A percentile compares a stretch with the other conserved stretches of the same genome.
phyloP scores from a whole-genome alignment of 1,284 basidiomycete species.

The Ceratobasidium sp. region DNA sequence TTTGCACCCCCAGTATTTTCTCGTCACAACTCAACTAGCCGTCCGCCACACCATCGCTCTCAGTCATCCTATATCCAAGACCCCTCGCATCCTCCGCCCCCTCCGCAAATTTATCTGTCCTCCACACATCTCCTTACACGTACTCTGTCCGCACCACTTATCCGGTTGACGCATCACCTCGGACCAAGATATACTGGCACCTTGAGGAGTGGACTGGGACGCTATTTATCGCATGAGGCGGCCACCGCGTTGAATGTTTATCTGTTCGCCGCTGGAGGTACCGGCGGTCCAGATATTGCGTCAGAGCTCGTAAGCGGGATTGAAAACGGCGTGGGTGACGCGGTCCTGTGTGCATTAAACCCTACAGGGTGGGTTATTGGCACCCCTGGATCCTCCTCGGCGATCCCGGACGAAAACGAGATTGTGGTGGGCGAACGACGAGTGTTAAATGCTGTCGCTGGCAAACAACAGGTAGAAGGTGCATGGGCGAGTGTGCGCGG shows the following conservation, averaged over 20 bases:
- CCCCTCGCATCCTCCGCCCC: slow-evolving; percentile 8
- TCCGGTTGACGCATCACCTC: slow-evolving; percentile 79
- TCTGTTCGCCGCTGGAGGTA: slow-evolving; percentile 58
- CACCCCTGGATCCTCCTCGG: not conserved
- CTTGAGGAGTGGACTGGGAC: slow-evolving; percentile 75
- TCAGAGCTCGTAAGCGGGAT: slow-evolving; percentile 60
- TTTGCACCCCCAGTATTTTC: not conserved
- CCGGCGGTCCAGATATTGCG: slow-evolving; percentile 54
- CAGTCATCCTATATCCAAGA: slow-evolving; percentile 40
- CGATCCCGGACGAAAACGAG: not conserved
- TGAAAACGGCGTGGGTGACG: slow-evolving; percentile 65
- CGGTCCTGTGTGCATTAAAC: slow-evolving; percentile 68
- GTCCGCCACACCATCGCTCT: slow-evolving; percentile 23
- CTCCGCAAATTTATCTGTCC: slow-evolving; percentile 51
- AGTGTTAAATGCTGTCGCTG: slow-evolving; percentile 35
- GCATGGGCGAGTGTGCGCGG: slow-evolving; percentile 62
- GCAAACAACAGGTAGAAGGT: slow-evolving; percentile 30
- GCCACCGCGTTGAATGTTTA: slow-evolving; percentile 82
- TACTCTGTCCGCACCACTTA: slow-evolving; percentile 76
- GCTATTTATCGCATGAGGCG: slow-evolving; percentile 83
- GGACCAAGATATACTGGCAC: slow-evolving; percentile 79
- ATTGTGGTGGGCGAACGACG: slow-evolving; percentile 35
- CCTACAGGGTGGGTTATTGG: slow-evolving; percentile 55
- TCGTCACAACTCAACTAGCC: not conserved
- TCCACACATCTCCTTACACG: slow-evolving; percentile 73